Evolutionary conservation across 2,329 filamentous ascomycete genomes (phyloP), one percentile per base, ranked within the genome.

Genomic region (Magnaporthales sp.): DNA sequence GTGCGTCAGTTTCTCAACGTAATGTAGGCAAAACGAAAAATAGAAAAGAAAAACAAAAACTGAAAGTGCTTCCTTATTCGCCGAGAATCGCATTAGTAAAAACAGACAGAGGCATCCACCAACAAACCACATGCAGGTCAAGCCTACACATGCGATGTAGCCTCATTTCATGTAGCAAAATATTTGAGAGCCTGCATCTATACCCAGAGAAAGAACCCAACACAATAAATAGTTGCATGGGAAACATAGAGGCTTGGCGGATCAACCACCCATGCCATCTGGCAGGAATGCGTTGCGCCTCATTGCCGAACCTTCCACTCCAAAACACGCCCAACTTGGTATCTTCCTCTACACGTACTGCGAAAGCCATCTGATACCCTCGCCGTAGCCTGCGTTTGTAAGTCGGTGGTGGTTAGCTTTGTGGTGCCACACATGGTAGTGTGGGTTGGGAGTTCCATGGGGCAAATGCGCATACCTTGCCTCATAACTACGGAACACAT

Each of bases 401-500:
- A 27, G 38, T 51, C 38, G 38, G n/a, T n/a, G 38, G 19, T 51
- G 32, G 65, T 72, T 70, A 72, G 66, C 26, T 58, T 58, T 58
- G 54, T 58, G 54, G 54, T 10, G 54, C 54, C 54, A 58, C 54
- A n/a, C 31, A 10, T 62, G 24, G 27, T 27, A 13, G 31, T 7
- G 15, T 32, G 3, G 10, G 27, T n/a, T n/a, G 9, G 6, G 38
- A n/a, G n/a, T 7, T 15, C 38, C 38, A 26, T n/a, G 29, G 31
- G n/a, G 15, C 7, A 46, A 67, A 51, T 64, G 54, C 54, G 80
- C 85, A 72, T 73, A 90, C 87, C 95, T 84, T 98, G 94, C 79
- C 94, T 88, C 92, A 97, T 97, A 70, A 98, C 94, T 72, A 98
- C 93, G 74, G 92, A 96, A 86, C 93, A 98, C 95, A 99, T 96